phyloP scores from a whole-genome alignment of 495 filamentous ascomycete species.

The Penicillium tannophilum region DNA sequence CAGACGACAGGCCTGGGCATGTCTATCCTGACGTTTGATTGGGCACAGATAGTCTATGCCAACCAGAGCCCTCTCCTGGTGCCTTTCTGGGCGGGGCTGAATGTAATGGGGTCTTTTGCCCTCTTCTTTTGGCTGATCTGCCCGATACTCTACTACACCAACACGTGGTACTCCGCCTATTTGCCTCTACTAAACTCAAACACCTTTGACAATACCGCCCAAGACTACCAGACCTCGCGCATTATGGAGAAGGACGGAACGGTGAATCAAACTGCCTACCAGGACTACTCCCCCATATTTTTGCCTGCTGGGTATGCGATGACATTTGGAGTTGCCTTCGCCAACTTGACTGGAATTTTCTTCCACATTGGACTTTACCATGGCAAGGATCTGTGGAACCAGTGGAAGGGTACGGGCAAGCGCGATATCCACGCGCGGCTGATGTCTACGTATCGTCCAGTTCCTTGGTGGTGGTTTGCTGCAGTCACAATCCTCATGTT shows the following conservation, averaged over 20 bases:
- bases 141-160: slow-evolving; percentile 70
- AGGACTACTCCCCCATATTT: slow-evolving; percentile 50
- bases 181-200: slow-evolving; percentile 50
- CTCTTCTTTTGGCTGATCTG: slow-evolving; percentile 89
- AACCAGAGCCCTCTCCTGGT: slow-evolving; percentile 85
- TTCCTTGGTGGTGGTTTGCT: slow-evolving; percentile 51
- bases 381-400: slow-evolving; percentile 61
- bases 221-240: slow-evolving; percentile 42
- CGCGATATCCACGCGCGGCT: slow-evolving; percentile 52
- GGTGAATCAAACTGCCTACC: slow-evolving; percentile 44
- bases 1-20: slow-evolving; percentile 69
- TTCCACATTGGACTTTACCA: slow-evolving; percentile 67
- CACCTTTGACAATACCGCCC: slow-evolving; percentile 50
- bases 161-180: slow-evolving; percentile 63
- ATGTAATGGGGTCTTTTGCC: slow-evolving; percentile 82
- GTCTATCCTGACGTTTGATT: slow-evolving; percentile 89
- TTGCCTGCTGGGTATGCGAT: slow-evolving; percentile 51
- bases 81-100: slow-evolving; percentile 89
- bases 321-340: slow-evolving; percentile 71
- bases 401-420: slow-evolving; percentile 60
- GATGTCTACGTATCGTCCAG: slow-evolving; percentile 37
- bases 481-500: slow-evolving; percentile 53
- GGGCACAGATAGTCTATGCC: slow-evolving; percentile 84
- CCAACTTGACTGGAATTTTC: slow-evolving; percentile 66
- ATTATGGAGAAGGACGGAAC: slow-evolving; percentile 44